phyloP scores from a whole-genome alignment of 257 asterid genomes.

The Avicennia marina region DNA sequence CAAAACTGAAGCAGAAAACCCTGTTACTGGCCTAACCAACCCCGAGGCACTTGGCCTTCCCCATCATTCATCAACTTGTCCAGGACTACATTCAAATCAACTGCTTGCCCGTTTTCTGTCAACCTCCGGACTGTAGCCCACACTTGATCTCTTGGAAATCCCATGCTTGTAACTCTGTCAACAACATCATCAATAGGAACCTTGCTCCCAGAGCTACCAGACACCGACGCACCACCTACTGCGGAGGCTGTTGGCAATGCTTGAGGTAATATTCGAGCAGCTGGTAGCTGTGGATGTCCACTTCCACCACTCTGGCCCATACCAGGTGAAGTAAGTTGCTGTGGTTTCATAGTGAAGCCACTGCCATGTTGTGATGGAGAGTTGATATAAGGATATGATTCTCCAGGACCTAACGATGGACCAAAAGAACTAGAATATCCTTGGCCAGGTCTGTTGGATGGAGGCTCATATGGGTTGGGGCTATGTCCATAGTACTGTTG shows the following conservation, averaged over 20 bases:
- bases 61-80: slow-evolving; percentile 96
- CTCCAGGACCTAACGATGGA: slow-evolving; percentile 49
- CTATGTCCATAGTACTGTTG: slow-evolving; percentile 61
- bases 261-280: slow-evolving; percentile 85
- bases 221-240: slow-evolving; percentile 42
- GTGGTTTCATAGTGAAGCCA: slow-evolving; percentile 53
- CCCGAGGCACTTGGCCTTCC: slow-evolving; percentile 63
- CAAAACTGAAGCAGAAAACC: background rate
- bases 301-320: slow-evolving; percentile 54
- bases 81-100: slow-evolving; percentile 81
- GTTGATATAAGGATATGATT: no score
- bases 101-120: slow-evolving; percentile 88
- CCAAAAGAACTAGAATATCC: slow-evolving; percentile 64
- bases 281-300: slow-evolving; percentile 85
- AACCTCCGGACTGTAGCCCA: slow-evolving; percentile 79
- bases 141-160: slow-evolving; percentile 86
- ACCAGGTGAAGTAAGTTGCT: slow-evolving; percentile 39
- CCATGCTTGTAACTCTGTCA: slow-evolving; percentile 91
- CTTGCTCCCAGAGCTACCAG: slow-evolving; percentile 57
- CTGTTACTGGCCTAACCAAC: slow-evolving; percentile 67
- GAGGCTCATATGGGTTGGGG: slow-evolving; percentile 56
- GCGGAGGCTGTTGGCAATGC: slow-evolving; percentile 81
- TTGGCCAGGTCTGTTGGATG: slow-evolving; percentile 56
- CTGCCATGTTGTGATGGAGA: slow-evolving; percentile 56
- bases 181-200: slow-evolving; percentile 93